phyloP scores from a whole-genome alignment of 106 monocot genomes.

The Dendrobium nobile region DNA sequence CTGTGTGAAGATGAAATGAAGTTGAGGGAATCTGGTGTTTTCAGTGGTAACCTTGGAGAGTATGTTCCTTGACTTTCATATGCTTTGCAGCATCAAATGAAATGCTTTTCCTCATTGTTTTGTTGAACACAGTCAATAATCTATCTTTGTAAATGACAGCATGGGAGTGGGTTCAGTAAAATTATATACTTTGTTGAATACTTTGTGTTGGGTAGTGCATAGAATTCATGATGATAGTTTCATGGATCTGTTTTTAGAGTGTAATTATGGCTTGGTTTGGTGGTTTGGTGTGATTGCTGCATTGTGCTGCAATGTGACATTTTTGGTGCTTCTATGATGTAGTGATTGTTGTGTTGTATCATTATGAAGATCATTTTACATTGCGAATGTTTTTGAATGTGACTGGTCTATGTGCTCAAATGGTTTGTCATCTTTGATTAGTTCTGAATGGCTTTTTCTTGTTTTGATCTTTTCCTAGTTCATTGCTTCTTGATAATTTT shows the following conservation, averaged over 20 bases:
- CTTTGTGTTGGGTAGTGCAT: not conserved
- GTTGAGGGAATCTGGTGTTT: conserved; percentile 81
- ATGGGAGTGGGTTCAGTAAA: not conserved
- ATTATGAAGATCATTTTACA: not conserved
- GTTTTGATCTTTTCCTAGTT: not conserved
- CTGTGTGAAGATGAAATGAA: conserved; percentile 76
- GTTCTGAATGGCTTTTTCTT: not conserved
- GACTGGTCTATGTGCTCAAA: not conserved
- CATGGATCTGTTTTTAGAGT: not conserved
- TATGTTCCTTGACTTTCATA: conserved; percentile 29
- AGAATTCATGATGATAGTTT: not conserved
- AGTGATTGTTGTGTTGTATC: not conserved
- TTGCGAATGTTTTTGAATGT: not conserved
- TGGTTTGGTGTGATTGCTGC: not conserved
- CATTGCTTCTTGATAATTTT: not conserved
- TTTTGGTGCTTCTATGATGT: not conserved
- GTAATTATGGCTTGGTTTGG: not conserved
- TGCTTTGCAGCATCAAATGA: not conserved
- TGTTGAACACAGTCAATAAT: not conserved
- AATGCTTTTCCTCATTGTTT: not conserved
- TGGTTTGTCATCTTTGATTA: not conserved
- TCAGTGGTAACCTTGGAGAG: conserved; percentile 88
- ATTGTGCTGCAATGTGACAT: not conserved
- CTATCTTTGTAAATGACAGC: not conserved
- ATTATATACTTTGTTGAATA: not conserved